Evolutionary conservation across 495 filamentous ascomycete genomes (phyloP).

Genomic region (Aspergillus affinis): DNA sequence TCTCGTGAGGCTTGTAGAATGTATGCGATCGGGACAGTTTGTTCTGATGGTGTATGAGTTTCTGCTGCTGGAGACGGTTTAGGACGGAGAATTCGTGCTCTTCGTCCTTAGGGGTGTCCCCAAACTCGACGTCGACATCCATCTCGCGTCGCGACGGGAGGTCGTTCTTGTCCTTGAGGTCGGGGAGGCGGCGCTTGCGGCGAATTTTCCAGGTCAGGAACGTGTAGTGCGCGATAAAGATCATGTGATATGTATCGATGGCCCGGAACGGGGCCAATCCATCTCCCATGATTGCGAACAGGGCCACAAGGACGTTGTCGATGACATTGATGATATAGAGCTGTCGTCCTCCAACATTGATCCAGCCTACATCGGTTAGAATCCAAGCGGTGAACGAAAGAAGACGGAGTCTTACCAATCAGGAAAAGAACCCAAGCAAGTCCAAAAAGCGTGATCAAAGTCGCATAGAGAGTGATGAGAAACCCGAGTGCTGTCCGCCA

Average conservation of each 20-base stretch:
- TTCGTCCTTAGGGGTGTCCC: conserved; percentile 36
- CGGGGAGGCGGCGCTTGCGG: conserved; percentile 57
- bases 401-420: conserved; percentile 50
- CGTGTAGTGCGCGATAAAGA: conserved; percentile 66
- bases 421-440: conserved; percentile 81
- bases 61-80: conserved; percentile 57
- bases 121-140: conserved; percentile 47
- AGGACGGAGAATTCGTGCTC: conserved; percentile 60
- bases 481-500: conserved; percentile 59
- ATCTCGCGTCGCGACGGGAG: conserved; percentile 52
- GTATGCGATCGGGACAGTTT: conserved; percentile 77
- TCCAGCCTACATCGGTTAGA: conserved; percentile 55
- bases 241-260: conserved; percentile 81
- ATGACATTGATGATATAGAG: conserved; percentile 71
- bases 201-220: conserved; percentile 71
- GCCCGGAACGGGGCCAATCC: conserved; percentile 73
- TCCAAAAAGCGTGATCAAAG: conserved; percentile 76
- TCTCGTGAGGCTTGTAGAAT: conserved; percentile 86
- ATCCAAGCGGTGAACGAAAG: conserved; percentile 2
- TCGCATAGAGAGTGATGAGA: conserved; percentile 76
- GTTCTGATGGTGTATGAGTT: conserved; percentile 67
- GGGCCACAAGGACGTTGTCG: conserved; percentile 72
- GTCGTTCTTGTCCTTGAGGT: conserved; percentile 70
- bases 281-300: conserved; percentile 77
- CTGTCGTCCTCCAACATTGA: conserved; percentile 72